Base-by-base conservation (phyloP, 805 yeast species). In the Yarrowia sp. region DNA sequence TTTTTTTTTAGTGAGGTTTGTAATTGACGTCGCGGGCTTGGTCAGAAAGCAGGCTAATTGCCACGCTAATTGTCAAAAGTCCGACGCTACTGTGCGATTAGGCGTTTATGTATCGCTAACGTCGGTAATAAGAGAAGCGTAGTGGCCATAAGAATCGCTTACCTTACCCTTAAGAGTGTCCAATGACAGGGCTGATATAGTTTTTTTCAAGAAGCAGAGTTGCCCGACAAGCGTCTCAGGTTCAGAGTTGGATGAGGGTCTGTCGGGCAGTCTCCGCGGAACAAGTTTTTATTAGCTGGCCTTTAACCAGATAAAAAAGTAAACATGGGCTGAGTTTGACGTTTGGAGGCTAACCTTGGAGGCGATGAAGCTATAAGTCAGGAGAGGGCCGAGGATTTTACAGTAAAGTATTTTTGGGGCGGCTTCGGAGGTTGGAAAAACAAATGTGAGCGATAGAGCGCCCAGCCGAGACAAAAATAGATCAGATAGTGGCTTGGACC, bases 271-370 rank as follows among this genome's bases (percentile, higher is more conserved):
- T 21, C n/a, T 41, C 46, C 46, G 46, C n/a, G 46, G 46, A 32
- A 38, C 42, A 19, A 13, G 25, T 8, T 39, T 21, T 14, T n/a
- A n/a, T n/a, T n/a, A n/a, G n/a, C 29, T 9, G 10, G 29, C 8
- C 12, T 27, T 27, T 27, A 12, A 4, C 8, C 4, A 8, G 14
- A 9, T n/a, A 16, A 41, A 41, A 41, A 41, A 41, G 47, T 24
- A 41, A 41, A 6, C 31, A 41, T 41, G 6, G 46, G 29, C n/a
- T 22, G 25, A 25, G 47, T 41, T 41, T n/a, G 29, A 19, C 31
- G n/a, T n/a, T n/a, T 41, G 29, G 31, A 41, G 47, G 47, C 47
- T 41, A 41, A 41, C 46, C 24, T 41, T 24, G 21, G n/a, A 33
- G 25, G 1, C 24, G 42, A 38, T 14, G 38, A 18, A 16, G 12